Conservation (phyloP, 2,329 filamentous ascomycete species). For the Catunica adiposa region DNA sequence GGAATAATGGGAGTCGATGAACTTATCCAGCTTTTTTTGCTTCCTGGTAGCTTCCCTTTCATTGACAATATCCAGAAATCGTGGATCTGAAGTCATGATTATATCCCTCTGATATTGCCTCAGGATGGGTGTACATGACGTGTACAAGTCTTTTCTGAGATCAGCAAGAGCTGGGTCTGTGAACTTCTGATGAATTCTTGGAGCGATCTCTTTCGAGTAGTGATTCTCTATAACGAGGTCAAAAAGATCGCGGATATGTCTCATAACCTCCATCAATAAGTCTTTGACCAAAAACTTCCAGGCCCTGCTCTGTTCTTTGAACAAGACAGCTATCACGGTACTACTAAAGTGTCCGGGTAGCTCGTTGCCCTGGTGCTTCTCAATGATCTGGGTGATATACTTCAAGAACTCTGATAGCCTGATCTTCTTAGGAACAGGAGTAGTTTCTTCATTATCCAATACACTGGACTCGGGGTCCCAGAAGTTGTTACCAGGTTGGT, state of each 20-base stretch:
- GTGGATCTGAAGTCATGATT: neutral
- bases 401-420: neutral
- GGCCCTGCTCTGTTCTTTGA: slow-evolving; percentile 14
- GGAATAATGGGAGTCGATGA: neutral
- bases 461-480: neutral
- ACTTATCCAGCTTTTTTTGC: neutral
- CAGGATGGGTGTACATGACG: neutral
- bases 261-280: neutral
- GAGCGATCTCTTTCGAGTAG: neutral
- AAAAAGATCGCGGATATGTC: neutral
- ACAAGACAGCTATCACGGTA: slow-evolving; percentile 15
- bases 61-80: neutral
- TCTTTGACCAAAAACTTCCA: slow-evolving; percentile 7
- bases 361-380: slow-evolving; percentile 14
- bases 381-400: slow-evolving; percentile 8
- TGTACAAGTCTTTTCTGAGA: neutral
- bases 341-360: slow-evolving; percentile 16
- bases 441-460: neutral
- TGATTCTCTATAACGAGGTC: neutral
- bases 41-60: neutral
- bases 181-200: neutral
- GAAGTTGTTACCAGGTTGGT: neutral
- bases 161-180: neutral
- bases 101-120: neutral
- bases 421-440: neutral